Conservation (phyloP, 306 rosid genomes). For the Echinosophora koreensis region DNA sequence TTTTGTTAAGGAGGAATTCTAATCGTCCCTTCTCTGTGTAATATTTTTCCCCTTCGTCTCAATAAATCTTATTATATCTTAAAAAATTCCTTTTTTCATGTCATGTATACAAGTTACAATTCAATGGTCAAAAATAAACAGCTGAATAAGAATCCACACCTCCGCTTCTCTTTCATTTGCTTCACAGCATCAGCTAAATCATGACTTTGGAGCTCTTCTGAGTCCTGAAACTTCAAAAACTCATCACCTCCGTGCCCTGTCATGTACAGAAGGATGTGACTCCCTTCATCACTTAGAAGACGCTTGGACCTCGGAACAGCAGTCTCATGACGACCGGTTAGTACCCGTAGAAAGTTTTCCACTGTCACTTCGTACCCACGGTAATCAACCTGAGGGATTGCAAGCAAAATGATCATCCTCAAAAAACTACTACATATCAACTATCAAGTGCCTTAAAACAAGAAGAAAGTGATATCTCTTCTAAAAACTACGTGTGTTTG, state of each 20-base stretch:
- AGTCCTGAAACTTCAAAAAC: constrained; percentile 95
- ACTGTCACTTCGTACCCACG: constrained; percentile 97
- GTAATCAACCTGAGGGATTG: constrained; percentile 83
- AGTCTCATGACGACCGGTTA: constrained; percentile 89
- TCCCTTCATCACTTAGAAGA: constrained; percentile 96
- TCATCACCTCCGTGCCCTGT: constrained; percentile 99
- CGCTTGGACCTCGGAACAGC: constrained; percentile 98
- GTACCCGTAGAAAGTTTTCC: constrained; percentile 84
- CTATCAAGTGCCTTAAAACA: constrained; percentile 34
- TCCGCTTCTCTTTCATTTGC: constrained; percentile 94
- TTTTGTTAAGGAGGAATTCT: constrained; percentile 11
- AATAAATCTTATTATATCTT: background rate
- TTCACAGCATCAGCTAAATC: constrained; percentile 98
- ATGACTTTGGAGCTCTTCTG: constrained; percentile 98
- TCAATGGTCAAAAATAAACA: constrained; percentile 6
- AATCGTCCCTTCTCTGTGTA: background rate
- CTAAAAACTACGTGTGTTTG: constrained; percentile 39
- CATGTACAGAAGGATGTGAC: constrained; percentile 95
- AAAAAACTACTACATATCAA: constrained; percentile 23
- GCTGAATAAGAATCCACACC: constrained; percentile 58
- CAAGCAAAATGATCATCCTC: constrained; percentile 39
- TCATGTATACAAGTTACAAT: constrained; percentile 33
- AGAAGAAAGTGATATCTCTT: constrained; percentile 29
- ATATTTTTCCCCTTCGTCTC: background rate
- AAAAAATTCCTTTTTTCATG: background rate